phyloP scores from a whole-genome alignment of 2,329 filamentous ascomycete genomes.

The Verticillium nubilum region DNA sequence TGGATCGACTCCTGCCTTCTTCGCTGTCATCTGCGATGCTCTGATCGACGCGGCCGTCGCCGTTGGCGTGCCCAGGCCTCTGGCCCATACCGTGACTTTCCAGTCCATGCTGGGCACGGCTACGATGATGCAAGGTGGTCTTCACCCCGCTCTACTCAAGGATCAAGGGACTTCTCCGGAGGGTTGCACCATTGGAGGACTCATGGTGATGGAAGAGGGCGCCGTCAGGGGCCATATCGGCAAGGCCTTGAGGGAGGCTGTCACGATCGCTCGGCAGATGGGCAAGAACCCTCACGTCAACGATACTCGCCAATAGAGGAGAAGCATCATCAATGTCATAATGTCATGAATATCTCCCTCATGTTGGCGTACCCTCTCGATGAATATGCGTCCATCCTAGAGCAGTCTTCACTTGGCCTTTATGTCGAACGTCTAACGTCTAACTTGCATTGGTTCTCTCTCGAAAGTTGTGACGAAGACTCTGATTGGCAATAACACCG shows the following conservation, averaged over 20 bases:
- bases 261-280: constrained; percentile 38
- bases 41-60: constrained; percentile 55
- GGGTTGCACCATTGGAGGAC: constrained; percentile 54
- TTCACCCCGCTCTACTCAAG: constrained; percentile 51
- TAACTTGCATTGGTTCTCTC: no score
- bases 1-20: constrained; percentile 56
- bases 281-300: constrained; percentile 31
- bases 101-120: constrained; percentile 55
- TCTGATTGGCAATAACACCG: constrained; percentile 21
- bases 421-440: no score
- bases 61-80: constrained; percentile 50
- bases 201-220: constrained; percentile 55
- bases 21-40: constrained; percentile 51
- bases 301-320: constrained; percentile 21
- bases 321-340: no score
- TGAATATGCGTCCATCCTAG: no score
- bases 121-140: constrained; percentile 42
- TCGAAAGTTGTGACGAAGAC: background rate
- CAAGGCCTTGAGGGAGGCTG: constrained; percentile 38
- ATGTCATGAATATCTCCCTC: no score
- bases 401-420: no score
- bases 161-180: constrained; percentile 56
- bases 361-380: no score
- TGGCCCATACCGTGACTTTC: constrained; percentile 53
- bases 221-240: constrained; percentile 39